Conservation (phyloP, 2,329 filamentous ascomycete species). For the Apiospora marii region DNA sequence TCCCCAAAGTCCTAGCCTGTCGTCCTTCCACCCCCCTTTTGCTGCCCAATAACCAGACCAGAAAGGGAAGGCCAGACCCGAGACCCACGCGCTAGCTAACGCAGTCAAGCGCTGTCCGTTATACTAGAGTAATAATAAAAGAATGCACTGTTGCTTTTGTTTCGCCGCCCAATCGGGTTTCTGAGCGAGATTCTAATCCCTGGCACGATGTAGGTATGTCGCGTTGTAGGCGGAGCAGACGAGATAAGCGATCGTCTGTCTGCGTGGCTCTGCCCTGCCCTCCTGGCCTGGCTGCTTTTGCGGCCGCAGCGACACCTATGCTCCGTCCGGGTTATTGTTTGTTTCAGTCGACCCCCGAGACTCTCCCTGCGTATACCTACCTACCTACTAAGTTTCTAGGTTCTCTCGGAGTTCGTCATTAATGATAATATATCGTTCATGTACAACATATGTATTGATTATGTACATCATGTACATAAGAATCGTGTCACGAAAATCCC, state of each 20-base stretch:
- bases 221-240: not conserved
- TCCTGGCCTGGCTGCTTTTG: not conserved
- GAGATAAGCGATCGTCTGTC: not conserved
- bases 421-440: not conserved
- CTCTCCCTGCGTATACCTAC: not conserved
- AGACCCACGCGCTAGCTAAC: not conserved
- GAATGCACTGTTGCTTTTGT: not conserved
- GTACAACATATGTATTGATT: not conserved
- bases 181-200: not conserved
- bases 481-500: not conserved
- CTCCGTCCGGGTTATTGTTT: not conserved
- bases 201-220: not conserved
- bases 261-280: too few relatives aligned
- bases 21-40: not conserved
- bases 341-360: not conserved
- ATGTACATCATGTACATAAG: not conserved
- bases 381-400: not conserved
- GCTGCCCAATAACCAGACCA: not conserved
- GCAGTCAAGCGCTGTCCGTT: not conserved
- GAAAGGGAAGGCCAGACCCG: not conserved
- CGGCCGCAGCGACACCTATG: conserved; percentile 2
- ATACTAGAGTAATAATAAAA: not conserved
- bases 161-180: not conserved
- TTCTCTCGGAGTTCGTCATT: too few relatives aligned
- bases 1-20: not conserved